Evolutionary conservation across 108 stramenopile species (phyloP).

Genomic region (Fragilariopsis cylindrus): DNA sequence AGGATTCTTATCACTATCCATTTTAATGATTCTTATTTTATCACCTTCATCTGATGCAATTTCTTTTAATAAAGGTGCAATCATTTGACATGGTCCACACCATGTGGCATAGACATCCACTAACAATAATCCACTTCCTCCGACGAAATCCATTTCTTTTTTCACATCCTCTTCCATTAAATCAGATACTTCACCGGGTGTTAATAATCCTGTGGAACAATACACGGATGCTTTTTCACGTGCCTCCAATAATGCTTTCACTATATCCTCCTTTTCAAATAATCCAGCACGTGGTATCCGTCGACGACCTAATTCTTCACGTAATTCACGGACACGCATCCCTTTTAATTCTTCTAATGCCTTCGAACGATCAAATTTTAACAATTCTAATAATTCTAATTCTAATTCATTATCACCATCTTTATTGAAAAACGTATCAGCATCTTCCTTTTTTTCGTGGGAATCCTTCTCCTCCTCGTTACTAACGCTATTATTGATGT

Average conservation of each 20-base stretch:
- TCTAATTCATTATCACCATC: neutral
- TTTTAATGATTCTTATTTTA: conserved; percentile 61
- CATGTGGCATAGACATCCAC: conserved; percentile 86
- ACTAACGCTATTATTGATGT: neutral
- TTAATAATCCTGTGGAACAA: conserved; percentile 48
- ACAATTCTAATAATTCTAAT: neutral
- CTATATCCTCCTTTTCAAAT: conserved; percentile 78
- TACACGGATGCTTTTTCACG: conserved; percentile 47
- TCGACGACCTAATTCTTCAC: conserved; percentile 52
- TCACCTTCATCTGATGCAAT: conserved; percentile 60
- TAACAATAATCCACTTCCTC: conserved; percentile 46
- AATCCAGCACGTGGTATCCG: conserved; percentile 68
- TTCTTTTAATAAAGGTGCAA: conserved; percentile 63
- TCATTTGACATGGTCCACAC: conserved; percentile 78
- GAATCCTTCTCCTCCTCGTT: neutral
- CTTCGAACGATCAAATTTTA: conserved; percentile 1
- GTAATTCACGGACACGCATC: conserved; percentile 56
- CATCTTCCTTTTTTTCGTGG: neutral
- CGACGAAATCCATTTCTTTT: conserved; percentile 40
- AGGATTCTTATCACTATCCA: conserved; percentile 74
- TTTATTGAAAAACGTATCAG: no score
- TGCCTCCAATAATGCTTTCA: conserved; percentile 59
- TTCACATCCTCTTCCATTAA: conserved; percentile 44
- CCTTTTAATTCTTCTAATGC: conserved; percentile 35
- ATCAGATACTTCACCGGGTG: conserved; percentile 59